Base-by-base conservation (phyloP, 768 basidiomycete genomes). In the Auricularia sp. region DNA sequence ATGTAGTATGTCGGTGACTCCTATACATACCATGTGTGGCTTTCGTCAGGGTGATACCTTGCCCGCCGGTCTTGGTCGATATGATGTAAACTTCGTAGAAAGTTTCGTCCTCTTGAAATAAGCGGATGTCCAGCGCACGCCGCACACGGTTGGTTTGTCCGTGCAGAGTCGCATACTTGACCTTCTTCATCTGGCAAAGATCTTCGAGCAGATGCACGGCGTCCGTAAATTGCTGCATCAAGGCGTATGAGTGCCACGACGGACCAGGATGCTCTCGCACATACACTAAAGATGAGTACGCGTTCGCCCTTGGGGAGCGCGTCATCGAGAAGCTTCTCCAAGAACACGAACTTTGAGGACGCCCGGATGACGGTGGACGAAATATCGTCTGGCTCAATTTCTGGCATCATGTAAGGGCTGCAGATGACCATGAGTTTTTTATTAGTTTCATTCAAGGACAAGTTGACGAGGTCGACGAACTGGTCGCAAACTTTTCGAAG, bases 151-250 rank as follows among this genome's bases (percentile, higher is more conserved):
- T 69, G 7, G 82, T 83, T 0, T 29, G 67, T 62, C 88, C 87
- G 70, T 89, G 85, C 24, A 89, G 74, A 35, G 84, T 82, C 54
- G 84, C 84, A 71, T 82, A 88, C 36, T 80, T 76, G 71, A 86
- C 85, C 2, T 70, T 70, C n/a, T 87, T 80, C 61, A 86, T 75
- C 13, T 75, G 75, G 77, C 89, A 79, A 72, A 83, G 86, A 66
- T 90, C 89, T 69, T 88, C 86, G 3, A 90, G 71, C 44, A 87
- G 70, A 66, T 89, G 84, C 65, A 90, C 80, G 83, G 89, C 88
- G 14, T 63, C 85, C 84, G 62, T 58, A 69, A 65, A 71, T 59
- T 59, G 56, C 56, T 59, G 34, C 29, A n/a, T 14, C 39, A 42
- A 42, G 18, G 5, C 13, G 6, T 14, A 33, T 59, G 11, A 14